Base-by-base conservation (phyloP, 129 eudicot genomes). In the Glebionis coronaria region DNA sequence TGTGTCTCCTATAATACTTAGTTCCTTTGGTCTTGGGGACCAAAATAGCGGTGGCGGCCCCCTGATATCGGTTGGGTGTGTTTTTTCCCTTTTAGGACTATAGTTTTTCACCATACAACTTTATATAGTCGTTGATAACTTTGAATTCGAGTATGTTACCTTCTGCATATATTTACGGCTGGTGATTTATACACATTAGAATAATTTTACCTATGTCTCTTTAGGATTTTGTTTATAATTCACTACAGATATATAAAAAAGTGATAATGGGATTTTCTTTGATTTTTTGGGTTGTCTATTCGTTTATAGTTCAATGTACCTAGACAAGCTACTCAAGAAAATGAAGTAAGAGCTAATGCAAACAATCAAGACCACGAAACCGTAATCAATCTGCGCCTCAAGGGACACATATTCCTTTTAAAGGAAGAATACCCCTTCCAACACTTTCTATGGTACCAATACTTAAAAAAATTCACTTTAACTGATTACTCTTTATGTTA, bases 51-150 rank as follows among this genome's bases (percentile, higher is more conserved):
- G 79, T 31, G 87, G 79, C 25, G 78, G 76, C 50, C 71, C 73
- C 87, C 92, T 42, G 97, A 91, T 78, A 12, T 91, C n/a, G 82
- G 78, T 73, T 88, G 90, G 90, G 97, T 91, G 70, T 57, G 90
- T 78, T 58, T 35, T 35, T 35, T 2, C 42, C 42, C 42, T 35
- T 35, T 8, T 9, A 35, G 7, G 42, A 35, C 7, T 35, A 35
- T 35, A 35, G 42, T 29, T 29, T 0, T 29, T 29, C 35, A 28
- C 35, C 35, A 28, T 28, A 28, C 3, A 28, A 28, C 35, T 28
- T 28, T 3, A 28, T 29, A 29, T 29, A 4, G 35, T 29, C 6
- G 35, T 4, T 1, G 4, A 6, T 29, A 29, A 29, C 56, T 14
- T 6, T 29, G 35, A 29, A 29, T 29, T 29, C 35, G 5, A 29